Percentiles rank a stretch among this genome's conserved stretches.
Conservation (phyloP, 192 early-diverging fungal species). For the Phlyctochytrium planicorne region DNA sequence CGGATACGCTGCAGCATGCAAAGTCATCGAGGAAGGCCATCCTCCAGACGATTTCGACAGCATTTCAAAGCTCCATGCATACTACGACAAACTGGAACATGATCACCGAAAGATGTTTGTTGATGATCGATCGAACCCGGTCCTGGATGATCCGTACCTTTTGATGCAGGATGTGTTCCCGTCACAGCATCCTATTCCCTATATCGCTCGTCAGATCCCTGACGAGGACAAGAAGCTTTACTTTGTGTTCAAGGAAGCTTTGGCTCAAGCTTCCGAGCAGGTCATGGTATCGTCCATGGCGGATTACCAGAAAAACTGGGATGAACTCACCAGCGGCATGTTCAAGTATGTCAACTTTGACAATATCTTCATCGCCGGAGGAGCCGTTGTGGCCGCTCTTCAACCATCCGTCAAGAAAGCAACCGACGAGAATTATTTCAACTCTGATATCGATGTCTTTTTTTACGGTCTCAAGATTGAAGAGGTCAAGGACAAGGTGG, state of each 20-base stretch:
- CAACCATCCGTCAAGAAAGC: constrained; percentile 9
- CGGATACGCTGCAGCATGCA: neutral
- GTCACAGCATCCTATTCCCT: no score
- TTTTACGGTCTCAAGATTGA: constrained; percentile 3
- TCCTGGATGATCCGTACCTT: neutral
- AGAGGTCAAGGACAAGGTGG: neutral
- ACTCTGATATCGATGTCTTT: constrained; percentile 34
- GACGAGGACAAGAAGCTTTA: no score
- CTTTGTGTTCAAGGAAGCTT: neutral
- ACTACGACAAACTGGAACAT: no score
- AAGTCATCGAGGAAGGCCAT: neutral
- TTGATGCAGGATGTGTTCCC: no score
- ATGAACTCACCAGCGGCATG: neutral
- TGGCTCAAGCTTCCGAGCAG: neutral
- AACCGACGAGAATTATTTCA: constrained; percentile 19
- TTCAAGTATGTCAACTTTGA: neutral
- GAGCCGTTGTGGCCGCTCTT: constrained; percentile 17
- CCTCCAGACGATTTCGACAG: neutral
- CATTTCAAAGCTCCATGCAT: neutral
- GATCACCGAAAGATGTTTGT: neutral
- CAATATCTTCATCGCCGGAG: constrained; percentile 15
- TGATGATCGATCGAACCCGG: neutral
- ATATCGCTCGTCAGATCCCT: no score
- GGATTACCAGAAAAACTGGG: neutral
- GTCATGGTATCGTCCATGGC: no score